Base-by-base conservation (phyloP, 306 rosid genomes). In the Lathyrus sativus region DNA sequence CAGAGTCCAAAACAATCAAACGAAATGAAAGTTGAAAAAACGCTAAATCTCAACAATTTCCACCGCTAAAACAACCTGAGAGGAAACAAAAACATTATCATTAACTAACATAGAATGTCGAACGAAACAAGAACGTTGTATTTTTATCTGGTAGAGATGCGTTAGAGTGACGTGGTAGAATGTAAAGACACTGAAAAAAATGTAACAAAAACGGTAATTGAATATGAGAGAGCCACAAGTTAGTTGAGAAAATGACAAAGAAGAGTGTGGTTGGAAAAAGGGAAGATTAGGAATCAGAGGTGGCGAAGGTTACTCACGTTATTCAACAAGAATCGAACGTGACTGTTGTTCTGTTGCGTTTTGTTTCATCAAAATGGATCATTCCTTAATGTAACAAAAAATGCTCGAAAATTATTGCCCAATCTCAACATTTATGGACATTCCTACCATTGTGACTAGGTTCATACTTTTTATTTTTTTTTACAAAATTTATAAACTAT, bases 191-290 rank as follows among this genome's bases (percentile, higher is more conserved):
- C 26, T 15, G 50, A 31, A 31, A 63, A 44, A 44, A 46, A 0
- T 41, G 45, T 9, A 41, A 10, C 3, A 38, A 33, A 64, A 63
- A 13, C 18, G 37, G 41, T 12, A 26, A 41, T 62, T 41, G 83
- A 79, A 82, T 49, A 54, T 44, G 43, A 71, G 56, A 77, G 81
- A 82, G 31, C 75, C 82, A 75, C 80, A 75, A 12, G 71, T 67
- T 26, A 65, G 65, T 65, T 76, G 3, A 71, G 73, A 55, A 46
- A 51, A 46, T 53, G 81, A 76, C 54, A 74, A 74, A 56, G 31
- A 33, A 37, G 13, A 73, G 31, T 64, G 77, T 26, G 71, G 71
- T 48, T 48, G 37, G 58, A 42, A 51, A 57, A 33, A 11, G 22
- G 22, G 37, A n/a, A 29, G 48, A 58, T 65, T 65, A 14, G 69